Evolutionary conservation across 805 yeast species (phyloP), one percentile per base, ranked within the genome.

Genomic region (Phaffomyces opuntiae): DNA sequence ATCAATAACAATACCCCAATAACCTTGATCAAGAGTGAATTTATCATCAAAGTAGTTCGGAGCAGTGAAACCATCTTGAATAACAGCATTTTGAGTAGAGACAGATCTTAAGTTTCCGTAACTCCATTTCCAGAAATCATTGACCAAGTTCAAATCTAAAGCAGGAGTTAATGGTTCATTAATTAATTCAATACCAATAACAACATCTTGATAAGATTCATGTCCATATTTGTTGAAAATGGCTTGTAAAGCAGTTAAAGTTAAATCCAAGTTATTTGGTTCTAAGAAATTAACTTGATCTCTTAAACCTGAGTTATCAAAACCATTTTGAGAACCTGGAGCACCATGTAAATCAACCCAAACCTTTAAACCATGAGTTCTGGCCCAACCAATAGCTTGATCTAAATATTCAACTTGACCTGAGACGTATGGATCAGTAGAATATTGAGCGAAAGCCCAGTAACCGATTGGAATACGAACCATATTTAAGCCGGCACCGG

Each of bases 251-350:
- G 81, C 87, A 7, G 70, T 61, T 42, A 77, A 57, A 1, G 95
- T 82, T 16, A 77, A 54, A 31, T 71, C 64, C 39, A 74, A 66
- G 58, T 83, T 81, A 47, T 73, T 70, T 32, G 69, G 73, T 39
- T 72, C 60, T 57, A 74, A 83, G 78, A 85, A 88, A 3, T 63
- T 64, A 40, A 71, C 59, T 2, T 56, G 36, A 60, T 83, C 96
- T 57, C 96, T 76, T 51, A 77, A 68, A 26, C 98, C 98, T 9
- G 96, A 87, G 70, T 90, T 90, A 65, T 90, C 98, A 59, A 88
- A 91, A 13, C 97, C 97, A 62, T 90, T 90, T 65, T 90, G 98
- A 21, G 96, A 85, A 21, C 96, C 97, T 32, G 96, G 95, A n/a
- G 85, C 95, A 51, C 97, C 97, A 62, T 90, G 98, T 58, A 90